Base-by-base conservation (phyloP, 1,284 basidiomycete genomes). In the Cutaneotrichosporon sp. region DNA sequence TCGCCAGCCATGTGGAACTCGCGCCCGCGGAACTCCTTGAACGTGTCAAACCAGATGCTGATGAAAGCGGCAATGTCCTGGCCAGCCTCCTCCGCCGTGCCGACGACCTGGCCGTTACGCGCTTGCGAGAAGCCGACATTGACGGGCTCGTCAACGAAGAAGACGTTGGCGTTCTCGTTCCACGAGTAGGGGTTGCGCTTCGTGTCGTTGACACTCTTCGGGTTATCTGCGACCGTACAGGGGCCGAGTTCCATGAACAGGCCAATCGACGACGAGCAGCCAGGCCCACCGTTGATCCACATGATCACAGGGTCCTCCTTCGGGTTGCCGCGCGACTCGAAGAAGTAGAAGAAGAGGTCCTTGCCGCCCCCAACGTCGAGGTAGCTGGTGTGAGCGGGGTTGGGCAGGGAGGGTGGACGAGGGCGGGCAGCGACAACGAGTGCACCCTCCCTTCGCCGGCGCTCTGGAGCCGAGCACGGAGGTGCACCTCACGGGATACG, bases 311-410 rank as follows among this genome's bases (percentile, higher is more conserved):
- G 81, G 67, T 82, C 82, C 38, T 83, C 82, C 18, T 83, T 82
- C 2, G 90, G 89, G 62, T 87, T 81, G 46, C 83, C 82, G 60
- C 89, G 81, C 56, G 87, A 89, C 77, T 90, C 89, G 75, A 92
- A 92, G 81, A 91, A 92, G 78, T 89, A 90, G 80, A 92, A 92
- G 82, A 91, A 92, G 72, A 87, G 82, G 65, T 87, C 86, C 63
- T 87, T 84, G 7, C 88, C 87, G 65, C 86, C 84, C 60, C 89
- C 88, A 56, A 89, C 87, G 68, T 82, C 78, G 51, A 81, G 72
- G 72, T 88, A 87, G 20, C 85, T 85, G 16, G 25, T 18, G 38
- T 54, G 7, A 54, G 22, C 22, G 11, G 10, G 20, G 31, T 20
- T 25, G 9, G 6, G 14, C 13, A n/a, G n/a, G n/a, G n/a, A n/a